These are phyloP conservation scores for Globisporangium viniferum DNA, from an alignment of 352 stramenopile species.

Conservation along the genomic window DNA sequence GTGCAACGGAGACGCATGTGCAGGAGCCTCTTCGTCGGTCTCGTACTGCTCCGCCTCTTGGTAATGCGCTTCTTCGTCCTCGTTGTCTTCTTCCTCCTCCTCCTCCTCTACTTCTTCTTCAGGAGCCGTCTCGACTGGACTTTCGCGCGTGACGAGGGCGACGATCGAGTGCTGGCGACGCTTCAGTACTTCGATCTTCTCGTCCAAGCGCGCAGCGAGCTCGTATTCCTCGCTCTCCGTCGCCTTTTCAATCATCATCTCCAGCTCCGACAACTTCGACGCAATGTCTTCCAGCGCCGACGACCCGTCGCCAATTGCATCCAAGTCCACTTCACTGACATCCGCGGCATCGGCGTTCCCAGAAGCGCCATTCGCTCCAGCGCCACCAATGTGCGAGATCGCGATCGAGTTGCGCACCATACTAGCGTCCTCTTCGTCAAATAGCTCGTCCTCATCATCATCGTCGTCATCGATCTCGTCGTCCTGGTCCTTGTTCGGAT, in stretches of 20 bases:
- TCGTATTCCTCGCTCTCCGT: slow-evolving; percentile 85
- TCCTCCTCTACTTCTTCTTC: slow-evolving; percentile 8
- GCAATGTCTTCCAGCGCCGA: slow-evolving; percentile 52
- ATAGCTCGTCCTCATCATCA: slow-evolving; percentile 43
- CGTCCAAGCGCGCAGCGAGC: slow-evolving; percentile 67
- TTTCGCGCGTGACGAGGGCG: slow-evolving; percentile 21
- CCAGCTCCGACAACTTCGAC: slow-evolving; percentile 55
- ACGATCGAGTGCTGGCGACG: slow-evolving; percentile 42
- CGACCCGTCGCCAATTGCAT: slow-evolving; percentile 26
- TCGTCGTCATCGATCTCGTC: slow-evolving; percentile 43
- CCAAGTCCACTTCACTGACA: slow-evolving; percentile 22
- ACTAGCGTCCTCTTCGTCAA: slow-evolving; percentile 33
- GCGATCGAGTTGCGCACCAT: slow-evolving; percentile 18
- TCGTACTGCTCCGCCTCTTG: slow-evolving; percentile 21
- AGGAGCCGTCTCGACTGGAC: slow-evolving; percentile 2
- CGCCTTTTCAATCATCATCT: slow-evolving; percentile 65
- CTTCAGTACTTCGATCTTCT: slow-evolving; percentile 66
- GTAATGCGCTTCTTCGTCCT: slow-evolving; percentile 25
- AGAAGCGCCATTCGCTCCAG: background rate
- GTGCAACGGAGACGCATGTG: background rate
- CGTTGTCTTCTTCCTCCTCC: slow-evolving; percentile 28
- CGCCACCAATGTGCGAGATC: slow-evolving; percentile 5
- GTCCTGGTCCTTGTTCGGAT: slow-evolving; percentile 51
- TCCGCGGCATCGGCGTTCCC: slow-evolving; percentile 7
- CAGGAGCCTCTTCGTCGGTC: background rate